Conservation (phyloP, 768 basidiomycete genomes). For the Phaeotremella fagi region DNA sequence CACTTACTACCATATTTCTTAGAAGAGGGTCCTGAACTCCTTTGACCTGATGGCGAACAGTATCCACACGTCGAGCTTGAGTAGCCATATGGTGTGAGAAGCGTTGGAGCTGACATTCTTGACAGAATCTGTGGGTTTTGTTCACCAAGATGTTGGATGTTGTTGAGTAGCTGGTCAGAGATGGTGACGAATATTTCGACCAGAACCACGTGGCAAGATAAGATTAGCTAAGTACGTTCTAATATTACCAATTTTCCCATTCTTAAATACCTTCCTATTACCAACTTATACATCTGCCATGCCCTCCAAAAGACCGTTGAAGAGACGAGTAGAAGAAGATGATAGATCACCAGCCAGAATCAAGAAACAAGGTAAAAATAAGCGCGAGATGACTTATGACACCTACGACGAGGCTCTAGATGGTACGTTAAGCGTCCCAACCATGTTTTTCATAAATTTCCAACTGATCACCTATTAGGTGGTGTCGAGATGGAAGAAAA, state of each 20-base stretch:
- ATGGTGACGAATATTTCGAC: too few species aligned
- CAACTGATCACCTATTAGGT: constrained; percentile 12
- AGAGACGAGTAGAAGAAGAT: constrained; percentile 21
- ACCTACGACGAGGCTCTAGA: constrained; percentile 48
- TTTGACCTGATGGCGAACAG: constrained; percentile 32
- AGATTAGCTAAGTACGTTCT: too few species aligned
- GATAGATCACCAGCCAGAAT: constrained; percentile 15
- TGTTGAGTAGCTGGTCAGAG: too few species aligned
- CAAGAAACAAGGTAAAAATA: constrained; percentile 28
- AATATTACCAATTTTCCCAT: too few species aligned
- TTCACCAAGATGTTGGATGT: too few species aligned
- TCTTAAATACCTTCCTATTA: too few species aligned
- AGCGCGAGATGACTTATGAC: constrained; percentile 40
- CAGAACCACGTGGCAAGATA: too few species aligned
- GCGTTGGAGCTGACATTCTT: constrained; percentile 11
- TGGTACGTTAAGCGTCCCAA: constrained; percentile 17
- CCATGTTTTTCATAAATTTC: neutral
- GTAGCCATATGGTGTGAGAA: constrained; percentile 19
- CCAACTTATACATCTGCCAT: too few species aligned
- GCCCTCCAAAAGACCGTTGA: constrained; percentile 17
- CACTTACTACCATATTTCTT: constrained; percentile 45
- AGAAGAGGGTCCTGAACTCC: constrained; percentile 16
- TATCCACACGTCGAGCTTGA: constrained; percentile 39
- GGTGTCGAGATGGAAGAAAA: constrained; percentile 48
- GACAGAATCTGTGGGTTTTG: too few species aligned